Percentiles rank a stretch among this genome's conserved stretches.
phyloP scores from a whole-genome alignment of 2,329 filamentous ascomycete genomes.

The Endothia cerciana region DNA sequence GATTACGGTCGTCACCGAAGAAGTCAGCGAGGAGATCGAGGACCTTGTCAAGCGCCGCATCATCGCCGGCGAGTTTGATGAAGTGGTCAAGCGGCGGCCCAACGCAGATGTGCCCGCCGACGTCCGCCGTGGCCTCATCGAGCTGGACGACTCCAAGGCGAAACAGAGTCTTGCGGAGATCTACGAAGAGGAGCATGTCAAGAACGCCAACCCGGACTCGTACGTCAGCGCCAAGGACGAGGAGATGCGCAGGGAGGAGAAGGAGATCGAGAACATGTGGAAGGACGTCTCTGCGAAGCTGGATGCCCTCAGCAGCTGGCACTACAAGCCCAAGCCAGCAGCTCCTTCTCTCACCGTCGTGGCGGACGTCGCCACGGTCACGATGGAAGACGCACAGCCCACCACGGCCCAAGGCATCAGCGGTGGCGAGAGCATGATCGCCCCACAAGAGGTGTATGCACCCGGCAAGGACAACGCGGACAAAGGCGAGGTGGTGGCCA shows the following conservation, averaged over 20 bases:
- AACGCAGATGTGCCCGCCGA: conserved; percentile 66
- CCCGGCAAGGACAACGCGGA: conserved; percentile 68
- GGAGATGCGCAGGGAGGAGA: conserved; percentile 79
- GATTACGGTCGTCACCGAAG: conserved; percentile 88
- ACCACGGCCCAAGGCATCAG: conserved; percentile 76
- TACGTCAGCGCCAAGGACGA: conserved; percentile 84
- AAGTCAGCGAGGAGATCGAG: conserved; percentile 89
- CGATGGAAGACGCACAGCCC: conserved; percentile 94
- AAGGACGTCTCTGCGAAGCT: conserved; percentile 77
- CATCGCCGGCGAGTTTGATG: conserved; percentile 87
- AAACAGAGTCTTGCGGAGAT: conserved; percentile 86
- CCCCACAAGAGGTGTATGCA: conserved; percentile 92
- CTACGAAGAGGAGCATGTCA: conserved; percentile 91
- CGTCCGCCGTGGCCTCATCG: conserved; percentile 72
- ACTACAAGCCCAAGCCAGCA: conserved; percentile 89
- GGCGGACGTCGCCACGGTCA: conserved; percentile 85
- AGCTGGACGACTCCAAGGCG: conserved; percentile 86
- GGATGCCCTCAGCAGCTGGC: conserved; percentile 88
- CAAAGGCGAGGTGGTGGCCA: conserved; percentile 74
- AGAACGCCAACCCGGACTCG: conserved; percentile 73
- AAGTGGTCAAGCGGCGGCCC: conserved; percentile 81
- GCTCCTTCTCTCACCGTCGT: conserved; percentile 85
- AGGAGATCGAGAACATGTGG: conserved; percentile 83
- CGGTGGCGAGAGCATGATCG: conserved; percentile 73
- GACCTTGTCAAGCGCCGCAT: conserved; percentile 93